Evolutionary conservation across 1,139 yeast species (phyloP).

Genomic region (Hyphopichia buzzinii): DNA sequence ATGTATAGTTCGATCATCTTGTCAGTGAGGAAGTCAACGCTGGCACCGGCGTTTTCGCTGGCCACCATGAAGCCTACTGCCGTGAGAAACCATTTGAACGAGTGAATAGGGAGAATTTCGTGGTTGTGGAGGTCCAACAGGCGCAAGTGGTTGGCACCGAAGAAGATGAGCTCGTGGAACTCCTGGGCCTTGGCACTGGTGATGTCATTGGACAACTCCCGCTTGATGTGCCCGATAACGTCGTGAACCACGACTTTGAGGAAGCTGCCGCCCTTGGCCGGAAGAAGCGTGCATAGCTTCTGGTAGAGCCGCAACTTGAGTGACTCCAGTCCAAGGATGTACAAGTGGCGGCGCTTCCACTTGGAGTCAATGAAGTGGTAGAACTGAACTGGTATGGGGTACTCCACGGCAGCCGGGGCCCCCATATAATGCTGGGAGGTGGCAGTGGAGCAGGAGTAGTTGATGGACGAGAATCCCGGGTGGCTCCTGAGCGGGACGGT

Average conservation of each 20-base stretch:
- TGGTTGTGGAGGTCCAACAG: slow-evolving; percentile 2
- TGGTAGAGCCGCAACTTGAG: slow-evolving; percentile 35
- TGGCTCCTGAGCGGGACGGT: no score
- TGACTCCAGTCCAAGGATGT: slow-evolving; percentile 35
- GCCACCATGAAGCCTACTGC: slow-evolving; percentile 35
- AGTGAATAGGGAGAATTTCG: slow-evolving; percentile 8
- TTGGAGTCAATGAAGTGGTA: slow-evolving; percentile 18
- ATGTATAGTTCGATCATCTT: slow-evolving; percentile 2
- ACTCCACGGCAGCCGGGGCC: slow-evolving; percentile 1
- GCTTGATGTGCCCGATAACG: slow-evolving; percentile 33
- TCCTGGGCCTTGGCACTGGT: slow-evolving; percentile 18
- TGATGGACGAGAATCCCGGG: neutral
- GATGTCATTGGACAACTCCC: slow-evolving; percentile 21
- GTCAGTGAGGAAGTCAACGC: slow-evolving; percentile 28
- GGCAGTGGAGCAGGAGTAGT: neutral
- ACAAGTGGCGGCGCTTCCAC: slow-evolving; percentile 35
- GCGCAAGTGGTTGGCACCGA: slow-evolving; percentile 12
- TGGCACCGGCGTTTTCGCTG: slow-evolving; percentile 21
- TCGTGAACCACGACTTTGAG: slow-evolving; percentile 37
- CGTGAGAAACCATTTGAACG: slow-evolving; percentile 32
- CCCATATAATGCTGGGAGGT: neutral
- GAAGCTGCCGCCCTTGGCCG: slow-evolving; percentile 35
- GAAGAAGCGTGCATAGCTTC: slow-evolving; percentile 28
- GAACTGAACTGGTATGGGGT: slow-evolving; percentile 6
- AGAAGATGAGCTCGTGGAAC: slow-evolving; percentile 22